Evolutionary conservation across 2,329 filamentous ascomycete species (phyloP).

Genomic region (Exophiala oligosperma): DNA sequence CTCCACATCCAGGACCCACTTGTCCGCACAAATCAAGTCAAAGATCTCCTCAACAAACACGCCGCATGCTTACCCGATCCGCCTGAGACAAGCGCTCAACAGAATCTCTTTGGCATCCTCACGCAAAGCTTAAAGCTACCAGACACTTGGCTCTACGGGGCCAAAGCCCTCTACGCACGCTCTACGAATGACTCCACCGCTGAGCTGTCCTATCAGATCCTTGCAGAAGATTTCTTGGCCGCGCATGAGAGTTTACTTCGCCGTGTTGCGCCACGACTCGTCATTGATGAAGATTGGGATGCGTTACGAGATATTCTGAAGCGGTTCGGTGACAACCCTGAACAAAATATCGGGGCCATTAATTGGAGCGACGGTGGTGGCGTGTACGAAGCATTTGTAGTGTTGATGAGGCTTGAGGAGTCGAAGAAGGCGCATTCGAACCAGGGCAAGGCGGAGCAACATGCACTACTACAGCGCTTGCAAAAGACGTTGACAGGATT

Average conservation of each 20-base stretch:
- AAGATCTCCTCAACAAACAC: constrained; percentile 73
- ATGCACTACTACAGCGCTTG: constrained; percentile 43
- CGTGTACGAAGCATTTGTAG: constrained; percentile 69
- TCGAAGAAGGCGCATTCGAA: too few species aligned
- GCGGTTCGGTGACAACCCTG: constrained; percentile 65
- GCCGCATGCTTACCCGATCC: too few species aligned
- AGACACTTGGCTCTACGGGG: constrained; percentile 77
- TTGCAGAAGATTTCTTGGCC: constrained; percentile 72
- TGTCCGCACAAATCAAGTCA: constrained; percentile 74
- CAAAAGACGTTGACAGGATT: constrained; percentile 49
- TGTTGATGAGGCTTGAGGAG: constrained; percentile 44
- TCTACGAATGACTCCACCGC: constrained; percentile 63
- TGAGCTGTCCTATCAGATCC: constrained; percentile 78
- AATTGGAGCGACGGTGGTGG: constrained; percentile 79
- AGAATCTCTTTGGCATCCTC: constrained; percentile 64
- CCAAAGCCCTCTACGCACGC: constrained; percentile 80
- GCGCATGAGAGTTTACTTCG: constrained; percentile 81
- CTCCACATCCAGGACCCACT: too few species aligned
- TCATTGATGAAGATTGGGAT: constrained; percentile 80
- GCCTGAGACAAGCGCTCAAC: too few species aligned
- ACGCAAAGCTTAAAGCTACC: constrained; percentile 68
- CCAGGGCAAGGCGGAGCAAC: too few species aligned
- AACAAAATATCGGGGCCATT: constrained; percentile 5
- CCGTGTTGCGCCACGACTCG: constrained; percentile 75
- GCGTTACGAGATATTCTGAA: constrained; percentile 67